Evolutionary conservation across 2,329 filamentous ascomycete species (phyloP), one percentile per base, ranked within the genome.

Genomic region (Sporothrix sp.): DNA sequence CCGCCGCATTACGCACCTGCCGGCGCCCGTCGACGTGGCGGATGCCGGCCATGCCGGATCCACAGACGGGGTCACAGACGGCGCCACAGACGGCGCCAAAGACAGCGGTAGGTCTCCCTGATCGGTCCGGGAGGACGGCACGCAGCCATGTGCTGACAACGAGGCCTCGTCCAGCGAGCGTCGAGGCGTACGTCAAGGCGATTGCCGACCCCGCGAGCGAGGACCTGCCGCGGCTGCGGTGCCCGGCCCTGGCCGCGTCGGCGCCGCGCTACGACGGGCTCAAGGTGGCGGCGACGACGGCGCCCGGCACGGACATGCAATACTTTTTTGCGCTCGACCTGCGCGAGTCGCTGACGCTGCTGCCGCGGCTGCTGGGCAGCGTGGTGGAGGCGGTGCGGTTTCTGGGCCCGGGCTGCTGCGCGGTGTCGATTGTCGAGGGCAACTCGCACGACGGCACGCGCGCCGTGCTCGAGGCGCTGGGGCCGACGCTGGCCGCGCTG

Each of bases 311-410:
- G 0, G 7, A 39, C 5, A 42, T 56, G 8, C 2, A 62, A 2
- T 77, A 72, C 58, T 74, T 74, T 59, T 77, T 81, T 52, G 74
- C 75, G 0, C 63, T 81, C 25, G 67, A 80, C 55, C 59, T 80
- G 13, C 67, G 71, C 30, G 60, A 79, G 51, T 66, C 66, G 47
- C 57, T 67, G 2, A 40, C 59, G 0, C 56, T 79, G 3, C 68
- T 80, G 7, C 71, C 75, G 0, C 69, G 72, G 1, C 64, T 80
- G 2, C 57, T 81, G 10, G 71, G 74, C 1, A 74, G 71, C 25
- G 65, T 80, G 9, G 53, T 80, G 9, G 55, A 55, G 27, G 37
- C 38, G 0, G 54, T 57, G 25, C 47, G 39, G 7, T 55, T 54
- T 7, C 23, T 81, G 0, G 75, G 76, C 1, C 68, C 73, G 0